phyloP scores from a whole-genome alignment of 257 asterid species.

The Coffea canephora region DNA sequence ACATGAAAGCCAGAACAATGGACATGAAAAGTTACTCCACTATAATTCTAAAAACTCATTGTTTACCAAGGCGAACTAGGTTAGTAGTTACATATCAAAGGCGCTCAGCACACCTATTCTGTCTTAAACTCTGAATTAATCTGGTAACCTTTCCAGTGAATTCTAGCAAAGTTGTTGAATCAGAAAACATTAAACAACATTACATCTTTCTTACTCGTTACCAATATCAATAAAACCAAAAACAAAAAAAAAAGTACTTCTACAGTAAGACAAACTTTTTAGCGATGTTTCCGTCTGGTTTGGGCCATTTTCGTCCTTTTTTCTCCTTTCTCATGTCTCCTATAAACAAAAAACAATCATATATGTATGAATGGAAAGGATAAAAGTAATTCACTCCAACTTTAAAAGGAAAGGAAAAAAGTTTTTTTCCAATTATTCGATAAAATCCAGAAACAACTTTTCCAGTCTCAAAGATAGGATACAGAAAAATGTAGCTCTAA shows the following conservation, averaged over 20 bases:
- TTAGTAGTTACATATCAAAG: neutral
- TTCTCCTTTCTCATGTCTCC: slow-evolving; percentile 1
- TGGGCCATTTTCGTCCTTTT: slow-evolving; percentile 1
- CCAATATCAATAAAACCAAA: neutral
- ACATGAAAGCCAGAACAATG: no score
- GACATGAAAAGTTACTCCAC: neutral
- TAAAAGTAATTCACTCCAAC: no score
- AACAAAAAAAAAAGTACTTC: neutral
- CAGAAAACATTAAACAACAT: neutral
- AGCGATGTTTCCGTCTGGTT: neutral
- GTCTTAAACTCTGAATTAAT: neutral
- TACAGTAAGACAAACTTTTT: slow-evolving; percentile 4
- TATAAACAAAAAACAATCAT: slow-evolving; percentile 1
- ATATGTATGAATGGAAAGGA: neutral
- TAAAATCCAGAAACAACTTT: neutral
- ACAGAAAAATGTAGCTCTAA: neutral
- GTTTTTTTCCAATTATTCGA: neutral
- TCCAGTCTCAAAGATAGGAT: neutral
- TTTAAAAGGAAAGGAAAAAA: neutral
- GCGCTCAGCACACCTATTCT: neutral
- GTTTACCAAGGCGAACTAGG: neutral
- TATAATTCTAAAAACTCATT: neutral
- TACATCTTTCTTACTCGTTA: neutral
- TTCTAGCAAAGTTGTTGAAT: neutral
- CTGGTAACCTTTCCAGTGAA: neutral